Conservation (phyloP, 2,329 filamentous ascomycete species). For the Calonectria pauciramosa region DNA sequence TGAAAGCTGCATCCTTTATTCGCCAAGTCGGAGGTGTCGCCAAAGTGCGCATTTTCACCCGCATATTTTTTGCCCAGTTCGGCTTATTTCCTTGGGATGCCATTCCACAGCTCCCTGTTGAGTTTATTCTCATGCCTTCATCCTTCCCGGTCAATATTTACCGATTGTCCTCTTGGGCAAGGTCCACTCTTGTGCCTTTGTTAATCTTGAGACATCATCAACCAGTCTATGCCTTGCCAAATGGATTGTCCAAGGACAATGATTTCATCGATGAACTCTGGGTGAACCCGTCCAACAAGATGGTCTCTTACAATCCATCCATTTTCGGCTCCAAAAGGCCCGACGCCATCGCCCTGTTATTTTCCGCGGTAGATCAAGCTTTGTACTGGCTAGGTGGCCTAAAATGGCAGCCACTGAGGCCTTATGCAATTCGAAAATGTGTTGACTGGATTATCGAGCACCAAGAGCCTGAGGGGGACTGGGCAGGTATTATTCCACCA, state of each 20-base stretch:
- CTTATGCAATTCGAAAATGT: slow-evolving; percentile 15
- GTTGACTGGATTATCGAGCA: neutral
- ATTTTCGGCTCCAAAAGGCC: neutral
- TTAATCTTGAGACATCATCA: slow-evolving; percentile 21
- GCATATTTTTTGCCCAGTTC: slow-evolving; percentile 26
- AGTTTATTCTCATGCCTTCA: slow-evolving; percentile 19
- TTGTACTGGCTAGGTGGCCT: slow-evolving; percentile 20
- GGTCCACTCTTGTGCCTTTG: slow-evolving; percentile 21
- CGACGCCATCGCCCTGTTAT: neutral
- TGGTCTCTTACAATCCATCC: slow-evolving; percentile 16
- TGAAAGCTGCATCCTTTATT: slow-evolving; percentile 12
- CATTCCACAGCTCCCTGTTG: slow-evolving; percentile 21
- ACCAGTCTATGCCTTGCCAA: slow-evolving; percentile 19
- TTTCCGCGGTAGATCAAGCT: neutral
- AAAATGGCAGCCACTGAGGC: slow-evolving; percentile 16
- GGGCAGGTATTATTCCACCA: neutral
- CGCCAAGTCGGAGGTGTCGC: slow-evolving; percentile 4
- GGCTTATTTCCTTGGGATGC: slow-evolving; percentile 23
- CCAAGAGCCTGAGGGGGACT: neutral
- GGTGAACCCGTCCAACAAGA: slow-evolving; percentile 19
- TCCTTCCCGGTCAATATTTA: slow-evolving; percentile 24
- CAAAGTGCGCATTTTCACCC: slow-evolving; percentile 26
- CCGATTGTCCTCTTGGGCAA: slow-evolving; percentile 21
- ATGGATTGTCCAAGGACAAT: slow-evolving; percentile 15
- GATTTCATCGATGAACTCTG: slow-evolving; percentile 25